Evolutionary conservation across 129 eudicot species (phyloP), one percentile per base, ranked within the genome.

Genomic region (Silybum marianum): DNA sequence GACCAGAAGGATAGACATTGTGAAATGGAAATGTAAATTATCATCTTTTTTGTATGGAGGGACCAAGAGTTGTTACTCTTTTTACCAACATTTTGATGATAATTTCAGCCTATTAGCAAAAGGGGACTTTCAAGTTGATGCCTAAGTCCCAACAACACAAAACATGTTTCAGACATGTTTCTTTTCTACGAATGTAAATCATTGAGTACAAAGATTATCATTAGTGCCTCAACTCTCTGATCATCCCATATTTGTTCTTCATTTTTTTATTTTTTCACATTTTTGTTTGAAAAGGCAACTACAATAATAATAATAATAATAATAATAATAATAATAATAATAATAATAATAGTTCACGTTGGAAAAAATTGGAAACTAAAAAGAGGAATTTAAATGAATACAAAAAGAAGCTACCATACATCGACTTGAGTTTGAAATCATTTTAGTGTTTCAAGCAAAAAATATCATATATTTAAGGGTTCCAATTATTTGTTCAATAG

Each of bases 101-200:
- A 75, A 58, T 28, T 58, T 58, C 44, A 75, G 12, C 48, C 70
- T 51, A 75, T 51, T 28, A 9, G 68, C 42, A 46, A 44, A 48
- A 74, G 18, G 78, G 24, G 67, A 74, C 12, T 0, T 5, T 19
- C 7, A 44, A 74, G 40, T 44, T 46, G 14, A 19, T 48, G 67
- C 23, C 5, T 28, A 74, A 74, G 24, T 44, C 69, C 78, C 78
- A 58, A 75, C 40, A 54, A 32, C 4, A 3, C 46, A 75, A 75
- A 75, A 75, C 79, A 75, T 75, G 79, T 75, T 75, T 58, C 70
- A 75, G 79, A 75, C 79, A 75, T 75, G 79, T 58, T 75, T 75
- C 28, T 3, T 75, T 75, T 54, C 32, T 25, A 58, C 30, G 21
- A 16, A 54, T 58, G 3, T n/a, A 39, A 26, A 28, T 10, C n/a